Base-by-base conservation (phyloP, 2,329 filamentous ascomycete species). In the Fusarium chuoi region DNA sequence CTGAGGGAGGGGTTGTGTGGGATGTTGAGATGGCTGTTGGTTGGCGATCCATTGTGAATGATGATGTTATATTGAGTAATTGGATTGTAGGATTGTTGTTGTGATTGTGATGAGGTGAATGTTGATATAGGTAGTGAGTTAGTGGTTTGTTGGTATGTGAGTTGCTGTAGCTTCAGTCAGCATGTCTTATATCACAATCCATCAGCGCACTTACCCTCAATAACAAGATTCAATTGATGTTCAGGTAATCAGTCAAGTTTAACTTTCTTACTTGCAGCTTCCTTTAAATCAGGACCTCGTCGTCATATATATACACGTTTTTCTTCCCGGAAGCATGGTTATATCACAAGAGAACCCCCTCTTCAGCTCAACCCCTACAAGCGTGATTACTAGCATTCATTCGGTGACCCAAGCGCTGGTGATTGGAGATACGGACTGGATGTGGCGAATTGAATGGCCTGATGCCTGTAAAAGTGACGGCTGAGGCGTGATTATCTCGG, bases 1-100 rank as follows among this genome's bases (percentile, higher is more conserved):
- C 62, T 26, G 65, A 65, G 15, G 60, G 60, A 38, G 65, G 59
- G 24, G 74, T 51, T 17, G 71, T 54, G 20, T 72, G 58, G n/a
- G 58, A 59, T 9, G 72, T 75, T 14, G 65, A 58, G 30, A 75
- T 68, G 5, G 62, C 61, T 22, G 72, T 35, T 52, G 72, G 73
- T 73, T 75, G 73, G 18, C 62, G 68, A 42, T 72, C 46, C 73
- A 75, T 75, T 36, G 15, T 75, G 62, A 48, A 33, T 20, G 9
- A 15, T 30, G 13, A 20, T 14, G 13, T 8, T 28, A 3, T 38
- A 15, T 36, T 46, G 35, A 33, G 20, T 28, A 26, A 39, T 62
- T 41, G 20, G 18, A 6, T 26, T 45, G 54, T 57, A 24, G 30
- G 26, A 5, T 33, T 30, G 38, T 20, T 33, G 22, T 26, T 60